These are phyloP conservation scores for Zoysia japonica DNA, from an alignment of 176 grass and related monocot species.

Conservation along the genomic window DNA sequence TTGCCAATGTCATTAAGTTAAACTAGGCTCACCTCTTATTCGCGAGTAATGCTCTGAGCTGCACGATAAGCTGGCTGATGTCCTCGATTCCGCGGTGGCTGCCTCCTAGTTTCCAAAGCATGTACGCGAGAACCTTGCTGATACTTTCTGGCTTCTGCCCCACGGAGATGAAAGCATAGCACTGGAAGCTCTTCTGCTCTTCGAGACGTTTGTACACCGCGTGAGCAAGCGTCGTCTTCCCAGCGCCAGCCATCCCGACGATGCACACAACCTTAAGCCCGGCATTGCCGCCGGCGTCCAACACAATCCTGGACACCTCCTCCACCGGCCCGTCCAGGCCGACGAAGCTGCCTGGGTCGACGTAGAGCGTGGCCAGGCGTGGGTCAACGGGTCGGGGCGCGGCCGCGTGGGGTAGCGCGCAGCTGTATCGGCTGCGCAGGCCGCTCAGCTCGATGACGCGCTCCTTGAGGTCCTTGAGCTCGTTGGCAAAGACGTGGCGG, in stretches of 20 bases:
- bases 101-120: neutral
- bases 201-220: neutral
- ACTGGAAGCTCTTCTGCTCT: neutral
- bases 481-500: conserved; percentile 39
- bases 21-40: conserved; percentile 4
- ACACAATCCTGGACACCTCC: conserved; percentile 5
- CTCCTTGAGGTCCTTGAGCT: conserved; percentile 36
- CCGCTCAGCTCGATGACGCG: conserved; percentile 34
- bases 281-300: neutral
- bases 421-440: conserved; percentile 39
- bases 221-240: conserved; percentile 48
- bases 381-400: neutral
- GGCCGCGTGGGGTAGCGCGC: neutral
- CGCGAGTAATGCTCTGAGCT: neutral
- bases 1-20: neutral
- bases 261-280: conserved; percentile 21
- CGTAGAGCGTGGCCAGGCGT: neutral
- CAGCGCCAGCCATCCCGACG: conserved; percentile 39
- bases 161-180: conserved; percentile 1
- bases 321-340: conserved; percentile 16
- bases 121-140: neutral
- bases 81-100: neutral
- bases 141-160: neutral
- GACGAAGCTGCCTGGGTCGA: neutral
- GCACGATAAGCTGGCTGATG: neutral